phyloP scores from a whole-genome alignment of 345 rosid genomes.

The Eucalyptus globulus region DNA sequence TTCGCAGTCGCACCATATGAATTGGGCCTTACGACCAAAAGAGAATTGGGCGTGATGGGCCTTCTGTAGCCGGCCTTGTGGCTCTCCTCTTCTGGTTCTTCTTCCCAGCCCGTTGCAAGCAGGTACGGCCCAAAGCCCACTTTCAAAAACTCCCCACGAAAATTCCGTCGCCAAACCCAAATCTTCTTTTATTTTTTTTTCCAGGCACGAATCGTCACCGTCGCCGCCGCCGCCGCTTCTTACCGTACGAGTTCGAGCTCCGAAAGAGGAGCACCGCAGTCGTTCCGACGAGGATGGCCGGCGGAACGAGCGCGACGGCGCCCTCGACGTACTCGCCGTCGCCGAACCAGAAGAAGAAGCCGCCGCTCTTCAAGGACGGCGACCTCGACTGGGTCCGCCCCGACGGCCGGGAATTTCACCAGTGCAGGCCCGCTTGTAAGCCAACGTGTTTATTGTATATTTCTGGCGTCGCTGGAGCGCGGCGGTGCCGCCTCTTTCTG shows the following conservation, averaged over 20 bases:
- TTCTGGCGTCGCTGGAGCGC: not conserved
- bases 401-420: constrained; percentile 81
- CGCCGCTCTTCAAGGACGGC: constrained; percentile 26
- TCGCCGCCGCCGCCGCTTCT: not conserved
- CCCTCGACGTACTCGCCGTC: constrained; percentile 66
- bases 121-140: not conserved
- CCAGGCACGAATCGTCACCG: not conserved
- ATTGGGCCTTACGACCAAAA: not conserved
- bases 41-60: not conserved
- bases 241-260: not conserved
- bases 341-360: constrained; percentile 20
- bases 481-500: not conserved
- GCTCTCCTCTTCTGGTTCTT: not conserved
- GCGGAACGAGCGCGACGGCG: constrained; percentile 25
- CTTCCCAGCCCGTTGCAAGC: not conserved
- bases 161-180: not conserved
- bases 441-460: not conserved
- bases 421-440: constrained; percentile 91
- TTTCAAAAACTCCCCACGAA: not conserved
- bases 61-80: not conserved
- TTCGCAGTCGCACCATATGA: not conserved
- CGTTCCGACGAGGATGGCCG: constrained; percentile 22
- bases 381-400: constrained; percentile 89
- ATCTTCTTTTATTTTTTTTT: not conserved
- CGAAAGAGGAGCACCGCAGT: not conserved